Conservation (phyloP, 2,329 filamentous ascomycete genomes). For the Tricladium varicosporioides region DNA sequence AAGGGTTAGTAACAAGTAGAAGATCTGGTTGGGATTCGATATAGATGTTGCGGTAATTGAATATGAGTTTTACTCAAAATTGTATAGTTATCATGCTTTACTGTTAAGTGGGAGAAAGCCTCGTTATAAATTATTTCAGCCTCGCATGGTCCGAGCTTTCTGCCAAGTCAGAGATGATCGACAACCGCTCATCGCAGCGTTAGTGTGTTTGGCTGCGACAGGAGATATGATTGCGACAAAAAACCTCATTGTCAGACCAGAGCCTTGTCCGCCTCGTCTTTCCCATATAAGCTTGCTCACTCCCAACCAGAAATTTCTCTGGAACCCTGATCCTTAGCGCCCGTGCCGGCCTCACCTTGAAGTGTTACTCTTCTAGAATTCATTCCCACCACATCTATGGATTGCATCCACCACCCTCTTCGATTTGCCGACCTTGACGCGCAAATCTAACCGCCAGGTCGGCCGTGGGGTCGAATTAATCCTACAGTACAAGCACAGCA, state of each 20-base stretch:
- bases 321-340: constrained; percentile 2
- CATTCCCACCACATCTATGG: constrained; percentile 23
- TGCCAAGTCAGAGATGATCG: no score
- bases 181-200: no score
- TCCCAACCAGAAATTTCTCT: neutral
- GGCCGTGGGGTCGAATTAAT: constrained; percentile 45
- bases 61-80: no score
- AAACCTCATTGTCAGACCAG: neutral
- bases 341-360: neutral
- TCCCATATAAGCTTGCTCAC: neutral
- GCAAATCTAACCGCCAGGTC: constrained; percentile 55
- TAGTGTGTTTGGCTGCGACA: no score
- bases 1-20: no score
- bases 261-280: neutral
- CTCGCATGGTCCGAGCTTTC: no score
- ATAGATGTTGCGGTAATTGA: no score
- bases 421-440: constrained; percentile 41
- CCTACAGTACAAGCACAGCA: constrained; percentile 18
- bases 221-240: no score
- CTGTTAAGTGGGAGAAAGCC: no score
- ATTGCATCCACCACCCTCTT: constrained; percentile 23
- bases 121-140: no score
- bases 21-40: no score
- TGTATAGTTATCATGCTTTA: no score
- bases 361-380: constrained; percentile 4